Base-by-base conservation (phyloP, 441 rosid species). In the Kokia cookei region DNA sequence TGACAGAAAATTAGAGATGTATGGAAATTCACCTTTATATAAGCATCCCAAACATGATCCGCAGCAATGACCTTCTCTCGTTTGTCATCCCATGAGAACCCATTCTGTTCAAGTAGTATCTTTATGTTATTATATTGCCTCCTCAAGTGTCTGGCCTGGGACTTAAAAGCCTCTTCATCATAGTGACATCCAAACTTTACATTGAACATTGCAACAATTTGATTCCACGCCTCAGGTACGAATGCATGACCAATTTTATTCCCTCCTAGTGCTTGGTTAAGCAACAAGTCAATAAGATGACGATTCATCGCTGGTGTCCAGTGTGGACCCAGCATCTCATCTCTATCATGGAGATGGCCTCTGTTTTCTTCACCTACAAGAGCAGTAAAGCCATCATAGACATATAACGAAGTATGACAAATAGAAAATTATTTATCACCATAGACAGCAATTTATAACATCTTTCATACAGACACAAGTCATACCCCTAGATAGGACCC, bases 21-120 rank as follows among this genome's bases (percentile, higher is more conserved):
- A 15, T 5, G 27, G 60, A 50, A 55, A 75, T 58, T 79, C 67
- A 84, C 89, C 86, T 79, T 72, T 37, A 50, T 37, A 74, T 82
- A 81, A 63, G 81, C 75, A 78, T 84, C 82, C 89, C 89, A 84
- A 54, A 81, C 67, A 82, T 73, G 43, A 77, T 79, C 84, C 67
- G 77, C 85, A 76, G 89, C 87, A 11, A 67, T 70, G 55, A 86
- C 80, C 83, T 79, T 81, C 74, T 84, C 86, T 65, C 12, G 82
- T 60, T 61, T 76, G 73, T 84, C 89, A 79, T 86, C 89, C 89
- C 89, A 86, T 77, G 63, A 81, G 72, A 84, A 86, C 5, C 83
- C 86, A 66, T 65, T 82, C 71, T 79, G 87, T 66, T 84, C 84
- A 58, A 86, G 82, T 47, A 86, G 85, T 66, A 68, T 43, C 45